Evolutionary conservation across 139 green algal species (phyloP), one percentile per base, ranked within the genome.

Genomic region (Astrephomene gubernaculifera): DNA sequence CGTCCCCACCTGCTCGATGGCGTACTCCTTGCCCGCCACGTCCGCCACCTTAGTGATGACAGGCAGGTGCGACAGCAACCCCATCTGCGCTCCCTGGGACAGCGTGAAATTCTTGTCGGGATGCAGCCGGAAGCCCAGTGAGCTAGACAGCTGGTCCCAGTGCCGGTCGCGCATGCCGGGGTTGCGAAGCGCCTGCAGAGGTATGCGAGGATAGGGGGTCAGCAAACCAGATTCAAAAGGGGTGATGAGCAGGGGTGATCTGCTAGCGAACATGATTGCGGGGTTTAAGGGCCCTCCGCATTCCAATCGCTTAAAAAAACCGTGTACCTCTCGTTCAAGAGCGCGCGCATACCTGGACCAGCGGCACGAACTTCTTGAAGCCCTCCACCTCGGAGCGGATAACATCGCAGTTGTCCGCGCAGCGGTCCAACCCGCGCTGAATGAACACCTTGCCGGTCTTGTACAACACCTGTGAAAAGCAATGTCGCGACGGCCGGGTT

Each of bases 141-240:
- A 25, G 81, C 89, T 41, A 21, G 61, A 81, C 73, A 88, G 82
- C 82, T 90, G 65, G 25, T 96, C 91, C 94, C 94, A 97, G 81
- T 97, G 94, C 53, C 94, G 91, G 33, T 93, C 86, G 31, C 92
- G 87, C 94, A 97, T 96, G 53, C 94, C 94, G 21, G 94, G 90
- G 73, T 93, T 95, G 41, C 93, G 87, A 63, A 97, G 82, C 10
- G 92, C 93, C 80, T 92, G 79, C 38, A n/a, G 45, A 17, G 4
- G n/a, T n/a, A n/a, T n/a, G n/a, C n/a, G n/a, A n/a, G n/a, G n/a
- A n/a, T n/a, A n/a, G n/a, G n/a, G n/a, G n/a, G n/a, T n/a, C n/a
- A n/a, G n/a, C n/a, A n/a, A n/a, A n/a, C n/a, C n/a, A n/a, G n/a
- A n/a, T n/a, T n/a, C n/a, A n/a, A n/a, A n/a, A n/a, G n/a, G n/a